phyloP scores from a whole-genome alignment of 768 basidiomycete species.

The Termitomyces sp. region DNA sequence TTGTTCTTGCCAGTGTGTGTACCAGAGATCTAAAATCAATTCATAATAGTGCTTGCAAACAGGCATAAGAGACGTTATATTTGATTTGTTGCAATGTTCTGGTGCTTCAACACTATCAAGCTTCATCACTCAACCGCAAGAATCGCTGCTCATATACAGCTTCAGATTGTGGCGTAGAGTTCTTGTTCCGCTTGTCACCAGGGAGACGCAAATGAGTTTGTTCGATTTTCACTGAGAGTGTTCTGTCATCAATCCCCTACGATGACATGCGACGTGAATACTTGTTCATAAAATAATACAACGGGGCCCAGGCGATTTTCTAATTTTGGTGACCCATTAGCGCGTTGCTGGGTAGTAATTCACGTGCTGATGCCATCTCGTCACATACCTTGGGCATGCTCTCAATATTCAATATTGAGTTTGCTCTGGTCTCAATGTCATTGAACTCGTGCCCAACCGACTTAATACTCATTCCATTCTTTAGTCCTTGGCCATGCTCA shows the following conservation, averaged over 20 bases:
- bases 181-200: not conserved
- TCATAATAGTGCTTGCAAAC: not conserved
- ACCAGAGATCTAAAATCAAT: not conserved
- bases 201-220: not conserved
- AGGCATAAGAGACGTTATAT: not conserved
- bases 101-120: not conserved
- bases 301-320: no score
- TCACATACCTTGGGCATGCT: not conserved
- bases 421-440: not conserved
- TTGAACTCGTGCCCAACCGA: not conserved
- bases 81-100: not conserved
- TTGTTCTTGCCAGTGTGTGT: not conserved
- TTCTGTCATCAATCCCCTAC: not conserved
- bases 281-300: not conserved
- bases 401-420: no score
- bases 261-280: not conserved
- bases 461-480: not conserved
- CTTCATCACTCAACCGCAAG: not conserved
- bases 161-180: not conserved
- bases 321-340: no score
- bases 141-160: not conserved
- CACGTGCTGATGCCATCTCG: not conserved
- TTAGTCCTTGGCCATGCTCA: not conserved
- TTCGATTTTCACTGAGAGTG: not conserved
- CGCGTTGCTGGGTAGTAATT: not conserved